Evolutionary conservation across 2,329 filamentous ascomycete species (phyloP).

Genomic region (Ophiostoma angusticollis): DNA sequence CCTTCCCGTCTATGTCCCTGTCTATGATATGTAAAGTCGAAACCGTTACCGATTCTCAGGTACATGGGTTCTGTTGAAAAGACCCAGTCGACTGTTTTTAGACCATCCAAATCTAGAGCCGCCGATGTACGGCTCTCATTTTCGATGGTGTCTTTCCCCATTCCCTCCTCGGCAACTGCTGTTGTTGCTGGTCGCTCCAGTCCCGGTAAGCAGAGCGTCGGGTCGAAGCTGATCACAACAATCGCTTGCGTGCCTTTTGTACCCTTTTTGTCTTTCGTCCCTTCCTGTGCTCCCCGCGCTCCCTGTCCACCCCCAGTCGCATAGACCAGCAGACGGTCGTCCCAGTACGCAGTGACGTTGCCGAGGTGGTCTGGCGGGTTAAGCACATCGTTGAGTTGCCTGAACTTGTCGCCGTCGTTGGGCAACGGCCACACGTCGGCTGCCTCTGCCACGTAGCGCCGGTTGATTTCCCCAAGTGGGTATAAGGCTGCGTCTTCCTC

Average conservation of each 20-base stretch:
- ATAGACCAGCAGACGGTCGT: constrained; percentile 37
- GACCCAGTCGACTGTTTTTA: too few relatives aligned
- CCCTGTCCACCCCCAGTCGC: constrained; percentile 18
- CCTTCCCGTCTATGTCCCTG: not conserved
- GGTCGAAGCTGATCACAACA: constrained; percentile 32
- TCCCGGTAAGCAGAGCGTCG: constrained; percentile 12
- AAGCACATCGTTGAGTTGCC: constrained; percentile 25
- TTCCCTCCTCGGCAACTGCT: not conserved
- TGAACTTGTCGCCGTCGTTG: constrained; percentile 18
- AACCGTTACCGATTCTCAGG: not conserved
- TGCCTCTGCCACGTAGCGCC: constrained; percentile 16
- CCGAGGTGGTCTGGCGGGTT: constrained; percentile 26
- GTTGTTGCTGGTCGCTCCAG: constrained; percentile 1
- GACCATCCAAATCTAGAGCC: too few relatives aligned
- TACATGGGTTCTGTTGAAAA: not conserved
- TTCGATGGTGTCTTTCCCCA: not conserved
- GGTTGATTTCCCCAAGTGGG: constrained; percentile 14
- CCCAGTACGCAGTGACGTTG: constrained; percentile 28
- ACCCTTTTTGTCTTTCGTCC: constrained; percentile 9
- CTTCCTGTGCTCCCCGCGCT: not conserved
- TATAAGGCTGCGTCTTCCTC: constrained; percentile 13
- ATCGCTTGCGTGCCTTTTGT: constrained; percentile 18
- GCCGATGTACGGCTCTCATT: too few relatives aligned
- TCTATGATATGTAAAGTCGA: constrained; percentile 1
- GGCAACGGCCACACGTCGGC: constrained; percentile 24